Percentiles rank a stretch among this genome's conserved stretches.
These are phyloP conservation scores for Penicillium vulpinum DNA, from an alignment of 2,329 filamentous ascomycete genomes.

Conservation along the genomic window DNA sequence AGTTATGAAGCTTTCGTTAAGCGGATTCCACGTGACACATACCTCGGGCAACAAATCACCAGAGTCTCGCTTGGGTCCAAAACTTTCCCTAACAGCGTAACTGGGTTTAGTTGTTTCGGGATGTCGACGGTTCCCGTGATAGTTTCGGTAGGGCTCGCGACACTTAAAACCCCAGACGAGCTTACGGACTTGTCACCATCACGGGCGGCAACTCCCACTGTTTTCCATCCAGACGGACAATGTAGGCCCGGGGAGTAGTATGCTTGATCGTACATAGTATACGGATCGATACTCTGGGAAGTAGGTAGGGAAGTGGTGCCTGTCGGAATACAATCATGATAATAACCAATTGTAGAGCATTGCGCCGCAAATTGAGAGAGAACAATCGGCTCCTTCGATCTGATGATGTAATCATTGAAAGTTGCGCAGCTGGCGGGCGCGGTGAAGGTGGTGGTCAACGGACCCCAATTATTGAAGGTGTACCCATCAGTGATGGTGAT, in stretches of 20 bases:
- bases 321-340: background rate
- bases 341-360: background rate
- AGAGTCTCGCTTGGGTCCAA: slow-evolving; percentile 8
- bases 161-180: too few species aligned
- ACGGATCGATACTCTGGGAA: too few species aligned
- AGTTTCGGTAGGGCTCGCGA: too few species aligned
- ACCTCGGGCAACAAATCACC: slow-evolving; percentile 13
- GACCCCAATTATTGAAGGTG: slow-evolving; percentile 13
- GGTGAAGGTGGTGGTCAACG: slow-evolving; percentile 14
- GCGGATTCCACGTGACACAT: slow-evolving; percentile 1
- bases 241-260: too few species aligned
- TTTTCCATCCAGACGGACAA: too few species aligned
- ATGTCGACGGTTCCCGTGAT: too few species aligned
- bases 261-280: too few species aligned
- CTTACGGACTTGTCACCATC: too few species aligned
- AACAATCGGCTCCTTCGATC: background rate
- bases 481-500: background rate
- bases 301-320: slow-evolving; percentile 1
- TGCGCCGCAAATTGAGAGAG: background rate
- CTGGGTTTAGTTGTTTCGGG: too few species aligned
- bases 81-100: background rate
- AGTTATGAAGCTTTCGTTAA: slow-evolving; percentile 4
- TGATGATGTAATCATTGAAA: background rate
- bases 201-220: too few species aligned
- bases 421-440: slow-evolving; percentile 9